phyloP scores from a whole-genome alignment of 1,139 yeast species.

The Sugiyamaella pinicola region DNA sequence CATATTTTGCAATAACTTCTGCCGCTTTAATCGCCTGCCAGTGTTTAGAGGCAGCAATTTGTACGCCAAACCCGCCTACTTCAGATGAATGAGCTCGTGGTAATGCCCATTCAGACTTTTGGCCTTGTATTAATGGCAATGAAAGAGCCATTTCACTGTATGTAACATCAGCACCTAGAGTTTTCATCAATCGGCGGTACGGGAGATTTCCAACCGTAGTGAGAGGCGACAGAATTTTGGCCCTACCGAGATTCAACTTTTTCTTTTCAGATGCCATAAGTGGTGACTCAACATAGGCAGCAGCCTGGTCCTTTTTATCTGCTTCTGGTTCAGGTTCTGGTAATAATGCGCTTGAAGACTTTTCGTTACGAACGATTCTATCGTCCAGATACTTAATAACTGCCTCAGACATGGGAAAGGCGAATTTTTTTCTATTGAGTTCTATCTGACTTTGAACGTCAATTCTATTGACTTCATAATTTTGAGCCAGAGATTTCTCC shows the following conservation, averaged over 20 bases:
- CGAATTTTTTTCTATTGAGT: slow-evolving; percentile 65
- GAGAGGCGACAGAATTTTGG: slow-evolving; percentile 89
- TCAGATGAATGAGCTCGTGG: slow-evolving; percentile 86
- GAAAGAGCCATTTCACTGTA: slow-evolving; percentile 95
- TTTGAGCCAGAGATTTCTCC: slow-evolving; percentile 44
- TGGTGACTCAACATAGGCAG: slow-evolving; percentile 75
- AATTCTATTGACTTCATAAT: slow-evolving; percentile 70
- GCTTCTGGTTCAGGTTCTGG: slow-evolving; percentile 25
- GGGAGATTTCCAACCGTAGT: slow-evolving; percentile 98
- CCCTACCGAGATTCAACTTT: slow-evolving; percentile 62
- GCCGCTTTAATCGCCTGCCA: slow-evolving; percentile 95
- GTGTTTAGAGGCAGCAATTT: slow-evolving; percentile 86
- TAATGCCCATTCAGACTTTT: slow-evolving; percentile 95
- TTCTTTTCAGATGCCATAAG: slow-evolving; percentile 81
- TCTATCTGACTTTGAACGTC: slow-evolving; percentile 53
- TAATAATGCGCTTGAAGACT: slow-evolving; percentile 10
- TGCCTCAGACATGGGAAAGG: slow-evolving; percentile 57
- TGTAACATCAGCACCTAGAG: slow-evolving; percentile 89
- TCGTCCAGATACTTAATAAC: slow-evolving; percentile 58
- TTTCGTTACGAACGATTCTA: slow-evolving; percentile 24
- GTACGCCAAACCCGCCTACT: slow-evolving; percentile 89
- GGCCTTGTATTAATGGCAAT: slow-evolving; percentile 83
- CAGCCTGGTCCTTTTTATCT: slow-evolving; percentile 32
- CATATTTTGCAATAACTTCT: slow-evolving; percentile 65
- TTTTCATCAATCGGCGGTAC: slow-evolving; percentile 87